Conservation (phyloP, 805 yeast species). For the Sungouiozyma intestinalis region DNA sequence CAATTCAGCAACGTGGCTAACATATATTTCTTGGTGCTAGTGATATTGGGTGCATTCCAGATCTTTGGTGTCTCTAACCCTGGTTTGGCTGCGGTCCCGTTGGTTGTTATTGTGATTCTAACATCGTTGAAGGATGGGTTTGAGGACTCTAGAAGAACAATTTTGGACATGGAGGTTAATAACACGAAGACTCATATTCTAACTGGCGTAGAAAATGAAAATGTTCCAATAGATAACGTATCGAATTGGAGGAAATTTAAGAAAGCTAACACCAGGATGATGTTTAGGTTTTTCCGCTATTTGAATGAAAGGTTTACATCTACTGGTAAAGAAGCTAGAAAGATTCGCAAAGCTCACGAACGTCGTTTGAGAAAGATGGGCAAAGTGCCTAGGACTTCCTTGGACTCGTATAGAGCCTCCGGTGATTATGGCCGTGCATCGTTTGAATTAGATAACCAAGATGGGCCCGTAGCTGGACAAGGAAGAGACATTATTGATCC, state of each 20-base stretch:
- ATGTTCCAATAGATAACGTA: conserved; percentile 53
- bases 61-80: conserved; percentile 80
- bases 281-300: conserved; percentile 19
- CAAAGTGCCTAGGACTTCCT: conserved; percentile 29
- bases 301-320: conserved; percentile 24
- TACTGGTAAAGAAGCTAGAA: conserved; percentile 27
- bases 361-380: conserved; percentile 5
- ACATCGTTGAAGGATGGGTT: conserved; percentile 75
- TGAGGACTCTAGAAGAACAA: conserved; percentile 71
- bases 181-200: conserved; percentile 64
- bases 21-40: conserved; percentile 68
- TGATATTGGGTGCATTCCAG: conserved; percentile 65
- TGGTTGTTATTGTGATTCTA: conserved; percentile 62
- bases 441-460: conserved; percentile 29
- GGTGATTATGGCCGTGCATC: conserved; percentile 21
- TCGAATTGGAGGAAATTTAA: conserved; percentile 63
- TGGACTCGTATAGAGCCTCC: conserved; percentile 29
- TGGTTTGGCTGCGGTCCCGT: conserved; percentile 63
- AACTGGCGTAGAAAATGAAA: conserved; percentile 43
- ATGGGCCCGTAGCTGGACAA: conserved; percentile 29
- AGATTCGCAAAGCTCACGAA: conserved; percentile 8
- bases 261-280: conserved; percentile 35
- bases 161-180: conserved; percentile 63
- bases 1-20: conserved; percentile 91
- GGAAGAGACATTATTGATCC: conserved; percentile 45